Evolutionary conservation across 805 yeast genomes (phyloP).

Genomic region (Yarrowia keelungensis): DNA sequence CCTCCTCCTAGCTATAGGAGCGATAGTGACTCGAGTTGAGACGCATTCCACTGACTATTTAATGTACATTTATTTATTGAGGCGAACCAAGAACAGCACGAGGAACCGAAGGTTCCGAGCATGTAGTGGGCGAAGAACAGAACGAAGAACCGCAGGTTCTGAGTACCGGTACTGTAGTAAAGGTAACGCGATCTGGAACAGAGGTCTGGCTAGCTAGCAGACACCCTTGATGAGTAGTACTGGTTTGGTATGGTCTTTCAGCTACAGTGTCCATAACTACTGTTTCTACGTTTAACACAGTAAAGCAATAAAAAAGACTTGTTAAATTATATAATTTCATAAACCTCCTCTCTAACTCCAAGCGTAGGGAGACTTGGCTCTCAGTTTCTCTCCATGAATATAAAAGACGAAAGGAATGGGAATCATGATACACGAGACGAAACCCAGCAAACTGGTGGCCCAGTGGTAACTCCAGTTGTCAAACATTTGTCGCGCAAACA

Average conservation of each 20-base stretch:
- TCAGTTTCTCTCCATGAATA: slow-evolving; percentile 53
- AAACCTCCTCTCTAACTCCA: neutral
- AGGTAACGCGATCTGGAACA: too few relatives aligned
- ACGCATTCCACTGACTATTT: slow-evolving; percentile 30
- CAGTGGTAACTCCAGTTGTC: slow-evolving; percentile 71
- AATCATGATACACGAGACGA: slow-evolving; percentile 55
- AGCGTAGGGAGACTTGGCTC: slow-evolving; percentile 43
- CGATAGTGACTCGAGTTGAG: slow-evolving; percentile 25
- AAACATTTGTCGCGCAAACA: slow-evolving; percentile 86
- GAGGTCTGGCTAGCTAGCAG: too few relatives aligned
- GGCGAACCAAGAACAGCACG: neutral
- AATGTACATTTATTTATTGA: slow-evolving; percentile 37
- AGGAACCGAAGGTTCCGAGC: neutral
- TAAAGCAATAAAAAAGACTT: too few relatives aligned
- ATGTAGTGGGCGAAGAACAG: too few relatives aligned
- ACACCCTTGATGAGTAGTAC: too few relatives aligned
- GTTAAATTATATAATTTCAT: too few relatives aligned
- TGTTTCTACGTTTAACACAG: too few relatives aligned
- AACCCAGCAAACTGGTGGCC: slow-evolving; percentile 70
- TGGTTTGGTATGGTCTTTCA: too few relatives aligned
- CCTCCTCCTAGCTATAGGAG: slow-evolving; percentile 30
- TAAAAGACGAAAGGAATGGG: slow-evolving; percentile 58
- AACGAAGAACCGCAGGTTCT: too few relatives aligned
- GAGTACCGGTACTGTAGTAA: too few relatives aligned
- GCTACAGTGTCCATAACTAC: too few relatives aligned